Conservation (phyloP, 768 basidiomycete species). For the Cubamyces lactineus region DNA sequence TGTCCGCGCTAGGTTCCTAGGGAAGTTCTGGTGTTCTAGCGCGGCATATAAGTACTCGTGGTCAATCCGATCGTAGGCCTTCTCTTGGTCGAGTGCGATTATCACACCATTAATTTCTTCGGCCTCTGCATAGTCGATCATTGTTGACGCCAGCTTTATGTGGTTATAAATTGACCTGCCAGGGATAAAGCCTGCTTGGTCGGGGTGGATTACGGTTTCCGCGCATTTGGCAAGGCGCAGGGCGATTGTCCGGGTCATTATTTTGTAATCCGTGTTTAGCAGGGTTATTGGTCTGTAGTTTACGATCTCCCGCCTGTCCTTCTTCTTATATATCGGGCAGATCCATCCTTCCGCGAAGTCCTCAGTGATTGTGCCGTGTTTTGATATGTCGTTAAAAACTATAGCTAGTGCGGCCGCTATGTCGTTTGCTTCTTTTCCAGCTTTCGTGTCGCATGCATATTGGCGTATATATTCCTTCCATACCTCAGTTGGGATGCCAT, state of each 20-base stretch:
- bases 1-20: too few relatives aligned
- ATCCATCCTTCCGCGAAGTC: not conserved
- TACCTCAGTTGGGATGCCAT: not conserved
- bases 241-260: slow-evolving; percentile 32
- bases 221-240: slow-evolving; percentile 22
- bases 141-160: slow-evolving; percentile 29
- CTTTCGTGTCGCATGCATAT: not conserved
- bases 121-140: slow-evolving; percentile 24
- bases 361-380: not conserved
- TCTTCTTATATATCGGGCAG: slow-evolving; percentile 6
- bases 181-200: slow-evolving; percentile 45
- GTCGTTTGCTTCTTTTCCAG: not conserved
- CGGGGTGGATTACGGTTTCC: slow-evolving; percentile 34
- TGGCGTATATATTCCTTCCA: not conserved
- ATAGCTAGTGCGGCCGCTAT: not conserved
- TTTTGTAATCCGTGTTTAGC: slow-evolving; percentile 39
- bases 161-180: slow-evolving; percentile 39
- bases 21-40: too few relatives aligned
- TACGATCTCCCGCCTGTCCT: slow-evolving; percentile 2
- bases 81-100: too few relatives aligned
- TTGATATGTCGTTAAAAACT: slow-evolving; percentile 3
- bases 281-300: slow-evolving; percentile 30
- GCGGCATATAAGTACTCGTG: too few relatives aligned
- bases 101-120: too few relatives aligned
- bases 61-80: too few relatives aligned